phyloP scores from a whole-genome alignment of 106 monocot species.

The Platanthera zijinensis region DNA sequence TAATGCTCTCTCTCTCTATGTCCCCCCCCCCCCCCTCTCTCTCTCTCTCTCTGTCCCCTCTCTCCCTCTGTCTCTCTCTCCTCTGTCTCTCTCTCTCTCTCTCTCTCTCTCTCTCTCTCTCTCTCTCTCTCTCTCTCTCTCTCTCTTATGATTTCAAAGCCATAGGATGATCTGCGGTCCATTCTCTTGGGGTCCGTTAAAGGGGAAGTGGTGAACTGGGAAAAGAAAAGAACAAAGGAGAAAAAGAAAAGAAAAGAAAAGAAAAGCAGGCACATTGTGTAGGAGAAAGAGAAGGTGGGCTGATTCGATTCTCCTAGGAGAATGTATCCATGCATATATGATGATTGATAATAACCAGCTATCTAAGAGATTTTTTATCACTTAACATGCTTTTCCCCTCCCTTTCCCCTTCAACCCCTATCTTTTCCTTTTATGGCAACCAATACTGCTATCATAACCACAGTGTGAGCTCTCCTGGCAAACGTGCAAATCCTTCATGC shows the following conservation, averaged over 20 bases:
- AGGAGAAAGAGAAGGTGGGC: conserved; percentile 12
- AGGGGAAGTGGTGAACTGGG: conserved; percentile 25
- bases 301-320: conserved; percentile 55
- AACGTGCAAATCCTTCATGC: conserved; percentile 1
- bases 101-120: conserved; percentile 1
- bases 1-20: conserved; percentile 3
- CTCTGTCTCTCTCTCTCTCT: background rate
- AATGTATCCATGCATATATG: conserved; percentile 54
- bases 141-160: conserved; percentile 28
- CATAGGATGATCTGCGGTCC: conserved; percentile 46
- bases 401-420: conserved; percentile 16
- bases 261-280: background rate
- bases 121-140: background rate
- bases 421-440: conserved; percentile 29
- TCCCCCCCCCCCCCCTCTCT: background rate
- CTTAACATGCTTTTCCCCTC: conserved; percentile 26
- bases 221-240: conserved; percentile 21
- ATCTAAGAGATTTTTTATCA: conserved; percentile 7
- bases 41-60: conserved; percentile 3
- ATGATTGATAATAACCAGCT: background rate
- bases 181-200: conserved; percentile 62
- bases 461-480: conserved; percentile 7
- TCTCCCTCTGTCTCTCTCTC: background rate
- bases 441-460: conserved; percentile 11
- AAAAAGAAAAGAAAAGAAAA: conserved; percentile 8